Conservation (phyloP, 768 basidiomycete genomes). For the Symmetrospora coprosmae region DNA sequence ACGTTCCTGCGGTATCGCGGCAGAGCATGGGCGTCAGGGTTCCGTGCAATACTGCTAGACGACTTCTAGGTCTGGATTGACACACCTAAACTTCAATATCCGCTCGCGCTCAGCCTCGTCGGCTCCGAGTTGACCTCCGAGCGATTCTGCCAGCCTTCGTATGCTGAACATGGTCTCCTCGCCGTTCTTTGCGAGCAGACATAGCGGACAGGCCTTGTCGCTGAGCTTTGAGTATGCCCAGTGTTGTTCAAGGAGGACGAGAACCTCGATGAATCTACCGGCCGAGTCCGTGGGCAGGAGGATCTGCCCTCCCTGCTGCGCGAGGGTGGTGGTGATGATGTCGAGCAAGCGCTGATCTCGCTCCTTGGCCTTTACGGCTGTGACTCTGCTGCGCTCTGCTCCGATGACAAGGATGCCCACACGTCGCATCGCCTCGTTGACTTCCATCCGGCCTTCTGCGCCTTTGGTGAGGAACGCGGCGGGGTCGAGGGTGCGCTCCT, state of each 20-base stretch:
- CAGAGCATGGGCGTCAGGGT: background rate
- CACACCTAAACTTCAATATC: slow-evolving; percentile 74
- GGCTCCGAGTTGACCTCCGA: slow-evolving; percentile 74
- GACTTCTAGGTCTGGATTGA: no score
- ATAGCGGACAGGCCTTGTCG: slow-evolving; percentile 53
- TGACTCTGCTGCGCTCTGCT: slow-evolving; percentile 66
- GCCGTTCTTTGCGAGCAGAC: slow-evolving; percentile 78
- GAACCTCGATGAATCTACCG: slow-evolving; percentile 85
- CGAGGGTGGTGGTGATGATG: slow-evolving; percentile 61
- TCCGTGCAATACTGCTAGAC: no score
- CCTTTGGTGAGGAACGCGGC: slow-evolving; percentile 53
- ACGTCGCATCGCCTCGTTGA: slow-evolving; percentile 71
- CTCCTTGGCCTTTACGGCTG: slow-evolving; percentile 74
- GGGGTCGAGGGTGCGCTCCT: slow-evolving; percentile 85
- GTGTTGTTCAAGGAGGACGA: slow-evolving; percentile 89
- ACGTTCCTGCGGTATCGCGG: slow-evolving; percentile 50
- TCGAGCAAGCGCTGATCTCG: slow-evolving; percentile 46
- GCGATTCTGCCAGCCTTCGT: slow-evolving; percentile 96
- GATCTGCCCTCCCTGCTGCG: slow-evolving; percentile 50
- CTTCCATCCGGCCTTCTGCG: slow-evolving; percentile 45
- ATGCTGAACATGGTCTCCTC: slow-evolving; percentile 88
- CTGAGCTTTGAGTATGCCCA: slow-evolving; percentile 54
- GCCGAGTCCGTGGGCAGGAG: slow-evolving; percentile 86
- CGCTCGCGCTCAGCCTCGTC: slow-evolving; percentile 43
- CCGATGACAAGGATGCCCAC: slow-evolving; percentile 91